phyloP scores from a whole-genome alignment of 169 alveolate genomes.

The Babesia divergens region DNA sequence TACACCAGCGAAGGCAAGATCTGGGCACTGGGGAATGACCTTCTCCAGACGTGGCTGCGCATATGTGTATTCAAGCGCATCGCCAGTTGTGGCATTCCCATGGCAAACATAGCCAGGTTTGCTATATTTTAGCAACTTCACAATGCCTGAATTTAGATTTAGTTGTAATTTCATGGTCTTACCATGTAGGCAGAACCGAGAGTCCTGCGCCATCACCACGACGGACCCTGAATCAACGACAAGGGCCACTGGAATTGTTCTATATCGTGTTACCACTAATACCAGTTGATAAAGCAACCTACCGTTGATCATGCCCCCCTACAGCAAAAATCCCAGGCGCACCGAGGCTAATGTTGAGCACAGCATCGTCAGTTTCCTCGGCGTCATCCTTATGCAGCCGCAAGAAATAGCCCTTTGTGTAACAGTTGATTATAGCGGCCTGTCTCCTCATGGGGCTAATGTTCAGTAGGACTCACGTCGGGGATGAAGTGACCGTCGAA shows the following conservation, averaged over 20 bases:
- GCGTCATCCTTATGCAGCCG: constrained; percentile 67
- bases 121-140: constrained; percentile 34
- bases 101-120: constrained; percentile 29
- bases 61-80: neutral
- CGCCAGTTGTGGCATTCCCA: neutral
- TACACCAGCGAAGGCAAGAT: neutral
- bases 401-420: constrained; percentile 49
- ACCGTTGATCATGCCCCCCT: constrained; percentile 56
- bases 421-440: constrained; percentile 66
- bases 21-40: constrained; percentile 29
- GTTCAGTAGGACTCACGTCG: constrained; percentile 26
- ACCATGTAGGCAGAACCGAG: constrained; percentile 64
- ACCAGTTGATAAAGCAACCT: neutral
- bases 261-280: neutral
- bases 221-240: constrained; percentile 64
- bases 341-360: constrained; percentile 61
- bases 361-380: constrained; percentile 63
- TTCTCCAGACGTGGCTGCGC: constrained; percentile 37
- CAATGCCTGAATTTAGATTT: constrained; percentile 24
- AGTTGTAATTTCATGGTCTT: neutral
- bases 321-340: constrained; percentile 60
- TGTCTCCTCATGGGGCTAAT: neutral
- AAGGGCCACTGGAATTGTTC: constrained; percentile 48
- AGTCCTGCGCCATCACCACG: constrained; percentile 41
- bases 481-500: constrained; percentile 29